Evolutionary conservation across 176 grass and related monocot genomes (phyloP), one percentile per base, ranked within the genome.

Genomic region (Hyparrhenia diplandra): DNA sequence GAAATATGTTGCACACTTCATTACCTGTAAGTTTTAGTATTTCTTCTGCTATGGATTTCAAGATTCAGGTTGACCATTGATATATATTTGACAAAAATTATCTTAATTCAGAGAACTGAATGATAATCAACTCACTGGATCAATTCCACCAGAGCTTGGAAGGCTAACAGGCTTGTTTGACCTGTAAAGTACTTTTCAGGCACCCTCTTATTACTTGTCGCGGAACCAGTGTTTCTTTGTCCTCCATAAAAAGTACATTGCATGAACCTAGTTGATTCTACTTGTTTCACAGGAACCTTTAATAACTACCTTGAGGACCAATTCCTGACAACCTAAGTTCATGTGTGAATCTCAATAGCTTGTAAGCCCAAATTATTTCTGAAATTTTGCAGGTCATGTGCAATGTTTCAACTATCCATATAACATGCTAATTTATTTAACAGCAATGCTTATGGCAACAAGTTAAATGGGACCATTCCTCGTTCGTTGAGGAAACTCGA

Each of bases 391-490:
- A 7, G 46, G 0, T 34, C 40, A 85, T 52, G 10, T 65, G 9
- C 36, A 39, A 4, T 58, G 9, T 24, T 10, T 10, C n/a, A 43
- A 27, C 24, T 63, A 29, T 28, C 62, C 10, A 63, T 73, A 8
- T 80, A 28, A 84, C 66, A 32, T 41, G 21, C 55, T 82, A 17
- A 8, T 78, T 88, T 78, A 20, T 52, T 66, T 77, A 68, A 23
- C 88, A 99, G 97, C n/a, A 96, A 96, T 92, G 97, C 74, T 8
- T 82, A 90, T 62, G 87, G 93, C n/a, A 99, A 99, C 73, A 96
- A 91, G 46, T 83, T 99, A 83, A 91, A 92, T 85, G 97, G 97
- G 64, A 94, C 90, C 10, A 99, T 99, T 86, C 97, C 97, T 64
- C 80, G 84, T 46, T 93, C 85, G 2, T 85, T 99, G 42, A 83